Conservation (phyloP, 768 basidiomycete species). For the Boletus vermiculosoides region DNA sequence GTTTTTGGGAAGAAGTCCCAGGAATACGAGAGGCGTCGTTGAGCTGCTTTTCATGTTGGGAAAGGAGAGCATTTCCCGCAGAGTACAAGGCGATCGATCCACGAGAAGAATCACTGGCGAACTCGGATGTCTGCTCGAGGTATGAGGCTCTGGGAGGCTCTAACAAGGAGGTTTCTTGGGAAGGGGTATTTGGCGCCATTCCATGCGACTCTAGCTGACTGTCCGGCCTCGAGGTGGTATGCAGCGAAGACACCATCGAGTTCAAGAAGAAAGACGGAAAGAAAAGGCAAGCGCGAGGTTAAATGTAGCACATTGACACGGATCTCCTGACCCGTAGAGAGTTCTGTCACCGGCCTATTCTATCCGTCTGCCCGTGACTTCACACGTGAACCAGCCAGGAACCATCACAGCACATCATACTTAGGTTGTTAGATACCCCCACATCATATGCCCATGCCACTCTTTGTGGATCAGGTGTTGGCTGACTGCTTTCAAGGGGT, state of each 20-base stretch:
- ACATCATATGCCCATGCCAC: background rate
- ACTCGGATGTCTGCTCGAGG: constrained; percentile 23
- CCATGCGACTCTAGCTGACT: constrained; percentile 16
- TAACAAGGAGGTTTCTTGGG: background rate
- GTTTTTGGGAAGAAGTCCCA: constrained; percentile 13
- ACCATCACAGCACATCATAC: background rate
- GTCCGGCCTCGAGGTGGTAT: constrained; percentile 20
- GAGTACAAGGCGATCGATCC: constrained; percentile 23
- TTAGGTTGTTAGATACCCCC: background rate
- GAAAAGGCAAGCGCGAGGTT: background rate
- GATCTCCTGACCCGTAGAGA: background rate
- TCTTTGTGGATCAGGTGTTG: background rate
- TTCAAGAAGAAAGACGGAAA: background rate
- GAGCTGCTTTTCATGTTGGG: constrained; percentile 17
- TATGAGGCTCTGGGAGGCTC: constrained; percentile 29
- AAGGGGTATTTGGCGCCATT: constrained; percentile 12
- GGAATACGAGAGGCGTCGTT: constrained; percentile 4
- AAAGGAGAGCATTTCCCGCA: constrained; percentile 25
- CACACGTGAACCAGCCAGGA: constrained; percentile 4
- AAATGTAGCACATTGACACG: background rate
- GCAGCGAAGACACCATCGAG: constrained; percentile 1
- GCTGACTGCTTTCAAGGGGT: background rate
- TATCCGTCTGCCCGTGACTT: constrained; percentile 1
- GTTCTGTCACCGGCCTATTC: background rate
- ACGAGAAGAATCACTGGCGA: constrained; percentile 16